Percentiles rank a stretch among this genome's conserved stretches.
phyloP scores from a whole-genome alignment of 169 alveolate genomes.

The Plasmodium inui region DNA sequence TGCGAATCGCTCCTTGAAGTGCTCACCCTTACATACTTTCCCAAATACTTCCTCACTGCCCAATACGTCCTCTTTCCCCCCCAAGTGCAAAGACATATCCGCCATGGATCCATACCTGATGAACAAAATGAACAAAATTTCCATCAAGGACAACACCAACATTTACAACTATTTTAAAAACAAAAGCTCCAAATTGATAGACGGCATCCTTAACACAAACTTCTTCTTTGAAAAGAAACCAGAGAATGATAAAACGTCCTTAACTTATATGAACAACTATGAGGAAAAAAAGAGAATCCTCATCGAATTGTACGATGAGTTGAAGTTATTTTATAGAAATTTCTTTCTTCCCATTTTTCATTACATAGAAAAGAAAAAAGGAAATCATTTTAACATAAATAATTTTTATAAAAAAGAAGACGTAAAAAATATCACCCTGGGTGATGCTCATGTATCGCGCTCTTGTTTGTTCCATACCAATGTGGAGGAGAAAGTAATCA shows the following conservation, averaged over 20 bases:
- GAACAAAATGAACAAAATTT: constrained; percentile 59
- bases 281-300: constrained; percentile 42
- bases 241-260: constrained; percentile 31
- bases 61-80: background rate
- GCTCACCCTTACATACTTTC: background rate
- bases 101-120: constrained; percentile 43
- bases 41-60: background rate
- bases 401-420: constrained; percentile 16
- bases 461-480: background rate
- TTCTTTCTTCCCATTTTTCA: constrained; percentile 56
- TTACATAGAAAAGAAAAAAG: constrained; percentile 55
- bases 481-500: constrained; percentile 28
- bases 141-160: constrained; percentile 29
- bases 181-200: constrained; percentile 18
- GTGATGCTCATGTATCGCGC: constrained; percentile 5
- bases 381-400: constrained; percentile 19
- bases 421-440: constrained; percentile 5
- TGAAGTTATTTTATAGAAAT: constrained; percentile 50
- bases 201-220: constrained; percentile 24
- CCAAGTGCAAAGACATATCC: constrained; percentile 56
- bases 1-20: background rate
- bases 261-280: constrained; percentile 23
- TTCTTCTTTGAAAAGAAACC: constrained; percentile 13
- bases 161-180: constrained; percentile 60
- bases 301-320: constrained; percentile 26